Conservation (phyloP, 345 rosid species). For the Lagerstroemia speciosa region DNA sequence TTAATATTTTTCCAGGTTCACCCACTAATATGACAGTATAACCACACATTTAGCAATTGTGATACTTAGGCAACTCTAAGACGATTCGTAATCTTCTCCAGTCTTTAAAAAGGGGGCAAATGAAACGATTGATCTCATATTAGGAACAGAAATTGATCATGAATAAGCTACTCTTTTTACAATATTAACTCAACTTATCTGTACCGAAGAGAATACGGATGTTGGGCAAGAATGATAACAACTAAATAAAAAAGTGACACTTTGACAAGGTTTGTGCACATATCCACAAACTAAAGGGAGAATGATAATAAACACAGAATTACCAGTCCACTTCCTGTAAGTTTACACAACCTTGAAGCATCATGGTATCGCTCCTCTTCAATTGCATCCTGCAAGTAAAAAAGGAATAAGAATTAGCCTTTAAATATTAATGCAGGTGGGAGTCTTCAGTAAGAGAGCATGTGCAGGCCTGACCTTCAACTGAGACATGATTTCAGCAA, state of each 20-base stretch:
- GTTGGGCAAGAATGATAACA: neutral
- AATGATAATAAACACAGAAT: constrained; percentile 1
- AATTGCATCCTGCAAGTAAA: constrained; percentile 50
- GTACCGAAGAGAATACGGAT: neutral
- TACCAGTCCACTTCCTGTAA: constrained; percentile 91
- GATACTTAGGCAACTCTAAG: neutral
- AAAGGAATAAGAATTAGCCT: constrained; percentile 10
- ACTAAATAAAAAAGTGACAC: constrained; percentile 5
- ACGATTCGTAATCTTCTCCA: neutral
- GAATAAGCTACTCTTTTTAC: neutral
- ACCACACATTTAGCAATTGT: neutral
- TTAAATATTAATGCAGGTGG: constrained; percentile 5
- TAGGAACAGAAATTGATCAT: neutral
- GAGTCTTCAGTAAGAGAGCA: neutral
- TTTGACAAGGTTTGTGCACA: neutral
- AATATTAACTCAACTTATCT: neutral
- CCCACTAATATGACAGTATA: neutral
- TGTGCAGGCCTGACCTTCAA: constrained; percentile 41
- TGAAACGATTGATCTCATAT: neutral
- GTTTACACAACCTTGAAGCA: constrained; percentile 67
- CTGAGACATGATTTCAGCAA: constrained; percentile 69
- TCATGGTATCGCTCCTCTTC: constrained; percentile 79
- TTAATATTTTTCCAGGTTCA: neutral
- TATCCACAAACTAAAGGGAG: neutral
- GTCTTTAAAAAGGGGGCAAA: neutral